Base-by-base conservation (phyloP, 352 stramenopile genomes). In the Phytophthora tentaculata region DNA sequence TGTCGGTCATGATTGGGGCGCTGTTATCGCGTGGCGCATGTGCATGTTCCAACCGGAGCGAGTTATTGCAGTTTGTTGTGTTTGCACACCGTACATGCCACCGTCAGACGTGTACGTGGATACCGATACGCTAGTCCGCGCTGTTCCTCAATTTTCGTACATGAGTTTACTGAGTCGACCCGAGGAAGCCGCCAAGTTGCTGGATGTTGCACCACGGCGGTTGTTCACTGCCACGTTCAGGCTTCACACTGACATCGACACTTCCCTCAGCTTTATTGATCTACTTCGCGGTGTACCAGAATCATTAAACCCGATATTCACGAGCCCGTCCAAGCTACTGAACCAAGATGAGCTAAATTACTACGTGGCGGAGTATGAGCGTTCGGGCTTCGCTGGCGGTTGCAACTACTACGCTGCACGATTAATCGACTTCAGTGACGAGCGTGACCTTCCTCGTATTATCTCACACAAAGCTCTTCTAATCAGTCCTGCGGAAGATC, bases 1-100 rank as follows among this genome's bases (percentile, higher is more conserved):
- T 43, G 78, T 90, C 37, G 84, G 84, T 12, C 81, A 92, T 53
- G 84, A 92, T 64, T 92, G 84, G 84, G 84, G 84, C 19, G 84
- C 67, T 29, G 68, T 55, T 3, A 77, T 83, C 28, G 70, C 80
- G n/a, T 92, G 79, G 76, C 79, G 73, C 63, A 88, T 93, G 79
- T 83, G 77, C 19, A 67, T 89, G 44, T 89, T 85, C 79, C 73
- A 90, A 63, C 78, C 81, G 39, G 29, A 79, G 13, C 79, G 85
- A 0, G 79, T 90, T n/a, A 28, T 80, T 24, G 80, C 74, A 0
- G 76, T 80, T 0, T 80, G 71, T 17, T 65, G 80, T 17, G 61
- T 91, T 22, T 91, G 83, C 59, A 91, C 85, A 10, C 83, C 83
- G 28, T 91, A 87, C 64, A 80, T 73, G 49, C 83, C 86, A 19